A percentile compares a stretch with the other conserved stretches of the same genome.
Evolutionary conservation across 768 basidiomycete species (phyloP).

Genomic region (Cyathus striatus): DNA sequence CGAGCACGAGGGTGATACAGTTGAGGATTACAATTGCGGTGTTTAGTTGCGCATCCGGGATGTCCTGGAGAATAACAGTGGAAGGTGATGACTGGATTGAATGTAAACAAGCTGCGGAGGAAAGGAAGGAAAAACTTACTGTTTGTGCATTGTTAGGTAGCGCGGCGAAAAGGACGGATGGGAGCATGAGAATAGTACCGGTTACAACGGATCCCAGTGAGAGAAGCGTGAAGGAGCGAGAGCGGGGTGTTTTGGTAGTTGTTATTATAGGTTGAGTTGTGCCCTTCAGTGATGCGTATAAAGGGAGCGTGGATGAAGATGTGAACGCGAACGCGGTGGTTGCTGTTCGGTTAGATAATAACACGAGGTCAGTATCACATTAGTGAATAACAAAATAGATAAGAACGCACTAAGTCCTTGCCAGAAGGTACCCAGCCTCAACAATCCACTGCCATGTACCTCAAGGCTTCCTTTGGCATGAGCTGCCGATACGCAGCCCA

Average conservation of each 20-base stretch:
- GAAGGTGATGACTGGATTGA: background rate
- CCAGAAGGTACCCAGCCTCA: constrained; percentile 50
- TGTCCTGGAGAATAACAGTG: background rate
- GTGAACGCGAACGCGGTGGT: constrained; percentile 62
- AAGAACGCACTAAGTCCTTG: constrained; percentile 53
- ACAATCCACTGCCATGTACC: constrained; percentile 26
- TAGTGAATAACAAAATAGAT: background rate
- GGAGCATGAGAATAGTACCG: constrained; percentile 48
- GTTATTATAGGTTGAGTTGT: constrained; percentile 27
- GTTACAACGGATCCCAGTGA: constrained; percentile 44
- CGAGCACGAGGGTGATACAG: constrained; percentile 48
- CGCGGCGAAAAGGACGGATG: constrained; percentile 51
- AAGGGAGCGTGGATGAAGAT: constrained; percentile 57
- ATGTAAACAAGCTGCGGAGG: background rate
- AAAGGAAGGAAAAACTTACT: constrained; percentile 4
- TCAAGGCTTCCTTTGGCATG: constrained; percentile 42
- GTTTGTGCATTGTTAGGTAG: constrained; percentile 34
- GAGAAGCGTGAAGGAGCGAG: constrained; percentile 55
- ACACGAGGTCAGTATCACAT: constrained; percentile 1
- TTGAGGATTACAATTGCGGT: constrained; percentile 32
- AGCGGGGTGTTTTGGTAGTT: constrained; percentile 39
- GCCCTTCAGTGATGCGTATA: constrained; percentile 57
- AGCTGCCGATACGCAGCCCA: constrained; percentile 46
- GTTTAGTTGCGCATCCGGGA: background rate
- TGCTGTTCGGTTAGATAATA: constrained; percentile 29